Evolutionary conservation across 2,329 filamentous ascomycete species (phyloP).

Genomic region (Colletotrichum graminicola): DNA sequence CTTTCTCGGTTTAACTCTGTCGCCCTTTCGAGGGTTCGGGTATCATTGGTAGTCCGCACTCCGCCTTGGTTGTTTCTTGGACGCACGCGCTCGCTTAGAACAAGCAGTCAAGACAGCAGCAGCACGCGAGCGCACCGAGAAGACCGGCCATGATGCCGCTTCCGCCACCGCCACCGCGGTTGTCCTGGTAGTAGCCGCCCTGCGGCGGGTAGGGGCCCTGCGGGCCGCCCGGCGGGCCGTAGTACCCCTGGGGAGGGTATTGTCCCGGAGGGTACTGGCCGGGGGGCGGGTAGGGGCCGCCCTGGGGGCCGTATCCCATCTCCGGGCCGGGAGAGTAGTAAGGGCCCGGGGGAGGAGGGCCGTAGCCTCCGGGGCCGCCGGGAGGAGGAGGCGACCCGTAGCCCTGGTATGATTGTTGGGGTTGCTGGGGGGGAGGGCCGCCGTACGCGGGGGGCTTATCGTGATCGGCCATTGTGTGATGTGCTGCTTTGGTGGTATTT

Average conservation of each 20-base stretch:
- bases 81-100: conserved; percentile 56
- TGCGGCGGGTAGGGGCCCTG: conserved; percentile 46
- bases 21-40: conserved; percentile 7
- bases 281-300: conserved; percentile 45
- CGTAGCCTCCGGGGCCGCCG: conserved; percentile 45
- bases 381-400: conserved; percentile 52
- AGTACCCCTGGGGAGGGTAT: conserved; percentile 36
- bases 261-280: conserved; percentile 52
- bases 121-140: conserved; percentile 66
- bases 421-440: conserved; percentile 51
- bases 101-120: conserved; percentile 69
- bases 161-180: conserved; percentile 48
- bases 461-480: conserved; percentile 56
- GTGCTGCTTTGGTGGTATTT: conserved; percentile 10
- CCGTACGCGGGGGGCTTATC: conserved; percentile 65
- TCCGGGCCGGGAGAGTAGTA: conserved; percentile 56
- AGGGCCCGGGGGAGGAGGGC: conserved; percentile 45
- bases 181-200: conserved; percentile 48
- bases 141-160: conserved; percentile 59
- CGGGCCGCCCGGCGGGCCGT: conserved; percentile 45
- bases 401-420: conserved; percentile 60
- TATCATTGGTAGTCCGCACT: conserved; percentile 19
- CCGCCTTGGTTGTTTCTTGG: neutral
- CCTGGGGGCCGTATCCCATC: conserved; percentile 59
- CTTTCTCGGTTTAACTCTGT: neutral